Evolutionary conservation across 2,329 filamentous ascomycete genomes (phyloP), one percentile per base, ranked within the genome.

Genomic region (Calonectria pteridis): DNA sequence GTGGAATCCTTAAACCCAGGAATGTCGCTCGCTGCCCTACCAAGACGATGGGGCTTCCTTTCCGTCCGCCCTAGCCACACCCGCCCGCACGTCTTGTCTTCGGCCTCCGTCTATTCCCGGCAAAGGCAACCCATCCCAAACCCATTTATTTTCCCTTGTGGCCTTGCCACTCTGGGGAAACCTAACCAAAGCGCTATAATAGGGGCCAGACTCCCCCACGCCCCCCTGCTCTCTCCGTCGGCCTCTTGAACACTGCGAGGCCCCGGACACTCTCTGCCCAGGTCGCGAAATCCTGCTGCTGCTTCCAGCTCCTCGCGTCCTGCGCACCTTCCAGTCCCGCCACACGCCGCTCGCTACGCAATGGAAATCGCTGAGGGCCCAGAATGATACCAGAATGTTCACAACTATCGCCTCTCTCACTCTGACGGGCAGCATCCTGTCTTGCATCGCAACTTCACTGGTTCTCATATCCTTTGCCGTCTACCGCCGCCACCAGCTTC

Each of bases 401-500:
- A 78, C 40, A 67, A 59, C 74, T 16, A 74, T 79, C 18, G 75
- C 78, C 6, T 76, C 73, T 31, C 65, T 79, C 59, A 79, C 77
- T 37, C 64, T 79, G 69, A 71, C 73, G n/a, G 78, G 77, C n/a
- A 79, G 76, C 37, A 10, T 70, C 11, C 58, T 79, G 6, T 78
- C 77, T 2, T 75, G 69, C 40, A 18, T 75, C 23, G 73, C 78
- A 18, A 79, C 78, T 3, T 49, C 58, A 9, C 73, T 73, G 31
- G 78, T 79, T 33, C 63, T 79, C 23, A 31, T 75, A 11, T 79
- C 77, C 0, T 79, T 79, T 31, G 50, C 31, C 18, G 73, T 79
- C 55, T 79, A 74, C 50, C 75, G 69, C 23, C 72, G 75, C 23
- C 55, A 62, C 55, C 78, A 79, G 37, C 70, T 78, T 13, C 71